Evolutionary conservation across 768 basidiomycete genomes (phyloP).

Genomic region (Leccinum subgranulosum): DNA sequence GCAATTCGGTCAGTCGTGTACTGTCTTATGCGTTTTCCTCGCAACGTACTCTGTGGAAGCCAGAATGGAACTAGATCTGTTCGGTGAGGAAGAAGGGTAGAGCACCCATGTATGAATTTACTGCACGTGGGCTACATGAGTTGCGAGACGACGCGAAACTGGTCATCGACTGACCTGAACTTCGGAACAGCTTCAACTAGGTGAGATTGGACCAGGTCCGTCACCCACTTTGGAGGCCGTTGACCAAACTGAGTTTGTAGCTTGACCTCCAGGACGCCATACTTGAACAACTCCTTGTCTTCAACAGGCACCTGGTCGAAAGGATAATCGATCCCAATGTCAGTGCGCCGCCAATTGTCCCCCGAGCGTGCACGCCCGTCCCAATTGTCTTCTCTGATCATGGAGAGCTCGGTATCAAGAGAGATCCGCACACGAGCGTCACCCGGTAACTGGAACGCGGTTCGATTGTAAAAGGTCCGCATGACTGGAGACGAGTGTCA

Average conservation of each 20-base stretch:
- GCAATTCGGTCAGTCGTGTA: not conserved
- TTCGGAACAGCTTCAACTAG: slow-evolving; percentile 97
- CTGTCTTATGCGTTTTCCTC: not conserved
- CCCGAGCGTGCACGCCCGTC: slow-evolving; percentile 74
- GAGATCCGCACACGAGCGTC: slow-evolving; percentile 99
- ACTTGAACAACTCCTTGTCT: slow-evolving; percentile 94
- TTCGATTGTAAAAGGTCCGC: slow-evolving; percentile 98
- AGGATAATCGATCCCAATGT: slow-evolving; percentile 90
- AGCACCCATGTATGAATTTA: slow-evolving; percentile 96
- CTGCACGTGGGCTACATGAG: slow-evolving; percentile 37
- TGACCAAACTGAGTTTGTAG: slow-evolving; percentile 95
- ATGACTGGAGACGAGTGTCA: slow-evolving; percentile 53
- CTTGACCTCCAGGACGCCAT: slow-evolving; percentile 97
- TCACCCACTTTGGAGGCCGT: slow-evolving; percentile 94
- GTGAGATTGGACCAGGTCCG: slow-evolving; percentile 92
- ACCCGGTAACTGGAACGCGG: slow-evolving; percentile 97
- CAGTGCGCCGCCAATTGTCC: slow-evolving; percentile 91
- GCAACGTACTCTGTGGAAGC: slow-evolving; percentile 82
- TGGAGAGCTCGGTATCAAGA: slow-evolving; percentile 92
- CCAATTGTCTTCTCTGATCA: slow-evolving; percentile 97
- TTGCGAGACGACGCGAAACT: not conserved
- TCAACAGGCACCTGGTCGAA: slow-evolving; percentile 71
- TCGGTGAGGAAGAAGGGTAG: slow-evolving; percentile 85
- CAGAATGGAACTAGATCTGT: slow-evolving; percentile 98
- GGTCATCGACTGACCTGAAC: slow-evolving; percentile 62